Evolutionary conservation across 805 yeast species (phyloP).

Genomic region (Nakazawaea holstii): DNA sequence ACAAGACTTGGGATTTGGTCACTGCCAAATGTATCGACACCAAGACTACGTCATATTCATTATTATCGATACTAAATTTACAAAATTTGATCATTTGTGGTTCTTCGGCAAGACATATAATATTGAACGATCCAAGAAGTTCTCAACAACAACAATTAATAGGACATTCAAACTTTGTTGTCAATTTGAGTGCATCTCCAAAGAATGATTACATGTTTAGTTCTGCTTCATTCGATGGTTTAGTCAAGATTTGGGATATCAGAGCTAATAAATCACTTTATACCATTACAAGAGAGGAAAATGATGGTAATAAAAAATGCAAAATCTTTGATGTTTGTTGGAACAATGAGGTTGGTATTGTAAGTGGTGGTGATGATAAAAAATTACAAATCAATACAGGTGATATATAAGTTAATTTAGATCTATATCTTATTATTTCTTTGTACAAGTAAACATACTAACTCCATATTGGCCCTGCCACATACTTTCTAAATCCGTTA

Average conservation of each 20-base stretch:
- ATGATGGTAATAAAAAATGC: slow-evolving; percentile 28
- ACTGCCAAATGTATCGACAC: slow-evolving; percentile 85
- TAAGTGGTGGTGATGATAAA: slow-evolving; percentile 93
- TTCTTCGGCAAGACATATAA: slow-evolving; percentile 97
- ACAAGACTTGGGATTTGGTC: slow-evolving; percentile 94
- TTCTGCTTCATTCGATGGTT: slow-evolving; percentile 95
- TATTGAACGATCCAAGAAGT: slow-evolving; percentile 86
- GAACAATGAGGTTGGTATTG: slow-evolving; percentile 74
- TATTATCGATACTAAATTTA: slow-evolving; percentile 69
- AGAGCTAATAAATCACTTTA: slow-evolving; percentile 80
- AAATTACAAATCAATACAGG: slow-evolving; percentile 71
- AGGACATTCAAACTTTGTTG: slow-evolving; percentile 93
- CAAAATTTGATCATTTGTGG: slow-evolving; percentile 81
- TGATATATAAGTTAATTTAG: slow-evolving; percentile 11
- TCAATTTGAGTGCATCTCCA: slow-evolving; percentile 68
- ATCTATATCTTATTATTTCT: slow-evolving; percentile 16
- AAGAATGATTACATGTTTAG: slow-evolving; percentile 75
- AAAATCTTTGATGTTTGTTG: slow-evolving; percentile 87
- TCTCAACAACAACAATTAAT: slow-evolving; percentile 60
- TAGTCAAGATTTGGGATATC: slow-evolving; percentile 92
- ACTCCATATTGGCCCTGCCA: slow-evolving; percentile 80
- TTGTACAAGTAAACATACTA: slow-evolving; percentile 43
- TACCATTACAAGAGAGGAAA: slow-evolving; percentile 69
- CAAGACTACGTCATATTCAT: slow-evolving; percentile 77
- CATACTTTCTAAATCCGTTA: slow-evolving; percentile 59